phyloP scores from a whole-genome alignment of 2,329 filamentous ascomycete genomes.

The Epichloe baconii region DNA sequence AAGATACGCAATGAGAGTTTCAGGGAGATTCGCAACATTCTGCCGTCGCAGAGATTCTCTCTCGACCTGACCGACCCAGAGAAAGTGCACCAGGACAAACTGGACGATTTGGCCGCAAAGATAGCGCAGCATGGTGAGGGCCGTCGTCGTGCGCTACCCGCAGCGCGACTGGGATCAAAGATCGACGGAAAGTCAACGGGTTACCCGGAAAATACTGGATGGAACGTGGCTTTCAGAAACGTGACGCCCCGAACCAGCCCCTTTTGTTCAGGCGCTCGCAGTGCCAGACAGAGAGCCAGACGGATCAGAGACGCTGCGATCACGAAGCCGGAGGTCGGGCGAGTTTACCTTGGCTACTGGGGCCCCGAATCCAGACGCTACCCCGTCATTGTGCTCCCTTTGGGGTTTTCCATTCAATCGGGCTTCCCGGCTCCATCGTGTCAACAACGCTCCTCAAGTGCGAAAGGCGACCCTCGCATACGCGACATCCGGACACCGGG shows the following conservation, averaged over 20 bases:
- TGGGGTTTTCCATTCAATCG: not conserved
- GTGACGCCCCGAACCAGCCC: not conserved
- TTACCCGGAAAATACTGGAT: too few species aligned
- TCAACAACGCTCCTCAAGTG: not conserved
- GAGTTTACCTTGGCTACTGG: not conserved
- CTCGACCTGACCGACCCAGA: too few species aligned
- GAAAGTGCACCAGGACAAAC: too few species aligned
- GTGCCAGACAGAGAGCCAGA: not conserved
- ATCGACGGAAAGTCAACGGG: too few species aligned
- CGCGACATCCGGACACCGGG: not conserved
- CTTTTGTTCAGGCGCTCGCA: not conserved
- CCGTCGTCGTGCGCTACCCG: too few species aligned
- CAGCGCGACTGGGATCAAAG: too few species aligned
- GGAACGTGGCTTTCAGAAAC: too few species aligned
- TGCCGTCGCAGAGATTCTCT: too few species aligned
- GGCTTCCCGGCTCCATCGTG: not conserved
- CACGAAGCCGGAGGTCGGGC: not conserved
- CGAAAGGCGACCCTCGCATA: not conserved
- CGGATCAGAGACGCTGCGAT: not conserved
- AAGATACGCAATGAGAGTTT: rapidly evolving
- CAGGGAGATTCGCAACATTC: too few species aligned
- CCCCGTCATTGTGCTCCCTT: rapidly evolving
- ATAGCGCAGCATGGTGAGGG: too few species aligned
- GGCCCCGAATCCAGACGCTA: not conserved
- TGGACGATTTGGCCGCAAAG: too few species aligned